Evolutionary conservation across 805 yeast species (phyloP).

Genomic region (Metschnikowia aberdeeniae): DNA sequence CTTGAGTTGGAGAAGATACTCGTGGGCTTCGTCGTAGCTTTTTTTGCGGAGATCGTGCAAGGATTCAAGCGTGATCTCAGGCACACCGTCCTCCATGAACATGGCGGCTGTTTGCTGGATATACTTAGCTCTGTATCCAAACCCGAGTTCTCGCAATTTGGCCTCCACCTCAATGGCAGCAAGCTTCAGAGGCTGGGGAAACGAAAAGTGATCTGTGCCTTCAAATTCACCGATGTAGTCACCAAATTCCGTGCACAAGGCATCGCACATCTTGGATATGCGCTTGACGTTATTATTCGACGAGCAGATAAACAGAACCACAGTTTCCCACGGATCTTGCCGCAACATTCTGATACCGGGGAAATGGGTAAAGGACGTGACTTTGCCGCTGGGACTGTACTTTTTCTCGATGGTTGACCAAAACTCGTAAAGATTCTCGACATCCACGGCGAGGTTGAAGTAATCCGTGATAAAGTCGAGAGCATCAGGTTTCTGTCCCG

Average conservation of each 20-base stretch:
- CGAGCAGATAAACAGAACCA: constrained; percentile 87
- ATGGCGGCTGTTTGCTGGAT: constrained; percentile 70
- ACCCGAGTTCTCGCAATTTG: constrained; percentile 50
- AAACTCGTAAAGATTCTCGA: constrained; percentile 48
- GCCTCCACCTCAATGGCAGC: constrained; percentile 31
- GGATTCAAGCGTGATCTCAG: constrained; percentile 30
- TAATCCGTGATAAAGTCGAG: constrained; percentile 56
- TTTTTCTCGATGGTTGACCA: constrained; percentile 58
- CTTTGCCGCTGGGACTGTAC: constrained; percentile 35
- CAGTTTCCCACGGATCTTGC: constrained; percentile 97
- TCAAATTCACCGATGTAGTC: constrained; percentile 47
- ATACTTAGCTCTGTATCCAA: constrained; percentile 91
- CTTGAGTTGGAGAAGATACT: constrained; percentile 55
- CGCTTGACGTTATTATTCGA: constrained; percentile 94
- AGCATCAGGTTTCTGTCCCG: constrained; percentile 23
- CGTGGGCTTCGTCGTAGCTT: constrained; percentile 51
- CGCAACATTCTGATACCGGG: constrained; percentile 79
- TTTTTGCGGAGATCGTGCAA: constrained; percentile 43
- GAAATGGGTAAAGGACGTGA: constrained; percentile 36
- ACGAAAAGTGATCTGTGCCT: constrained; percentile 58
- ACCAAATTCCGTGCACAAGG: constrained; percentile 70
- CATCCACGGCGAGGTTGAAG: constrained; percentile 59
- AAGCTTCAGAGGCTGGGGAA: constrained; percentile 64
- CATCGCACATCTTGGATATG: constrained; percentile 88
- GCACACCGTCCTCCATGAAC: constrained; percentile 40